A percentile compares a stretch with the other conserved stretches of the same genome.
Evolutionary conservation across 2,329 filamentous ascomycete species (phyloP).

Genomic region (Colletotrichum tropicale): DNA sequence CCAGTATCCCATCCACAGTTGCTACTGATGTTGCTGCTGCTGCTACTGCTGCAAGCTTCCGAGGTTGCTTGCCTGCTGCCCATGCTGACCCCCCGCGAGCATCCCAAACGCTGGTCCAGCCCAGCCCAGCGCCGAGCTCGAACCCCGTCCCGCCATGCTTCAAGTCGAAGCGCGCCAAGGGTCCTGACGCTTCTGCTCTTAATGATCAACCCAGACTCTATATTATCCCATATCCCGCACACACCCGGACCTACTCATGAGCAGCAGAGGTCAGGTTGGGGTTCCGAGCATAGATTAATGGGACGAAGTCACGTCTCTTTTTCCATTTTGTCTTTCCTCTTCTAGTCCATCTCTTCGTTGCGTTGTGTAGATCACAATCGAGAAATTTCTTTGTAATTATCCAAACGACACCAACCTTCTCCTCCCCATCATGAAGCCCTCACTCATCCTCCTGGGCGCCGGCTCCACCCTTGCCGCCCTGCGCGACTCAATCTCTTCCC

Average conservation of each 20-base stretch:
- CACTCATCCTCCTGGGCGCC: background rate
- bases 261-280: background rate
- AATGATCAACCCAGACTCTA: background rate
- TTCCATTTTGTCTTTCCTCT: background rate
- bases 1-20: background rate
- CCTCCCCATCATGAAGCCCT: conserved; percentile 11
- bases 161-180: conserved; percentile 1
- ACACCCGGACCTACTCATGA: background rate
- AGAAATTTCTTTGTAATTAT: background rate
- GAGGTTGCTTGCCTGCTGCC: background rate
- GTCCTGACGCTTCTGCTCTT: background rate
- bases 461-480: conserved; percentile 5
- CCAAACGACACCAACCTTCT: background rate
- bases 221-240: background rate
- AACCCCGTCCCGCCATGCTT: conserved; percentile 16
- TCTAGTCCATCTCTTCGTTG: background rate
- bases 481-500: conserved; percentile 17
- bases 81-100: conserved; percentile 2
- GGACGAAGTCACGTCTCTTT: conserved; percentile 2
- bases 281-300: background rate
- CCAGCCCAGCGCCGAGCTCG: conserved; percentile 7
- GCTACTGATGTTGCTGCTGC: background rate
- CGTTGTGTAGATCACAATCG: conserved; percentile 14
- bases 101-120: conserved; percentile 17
- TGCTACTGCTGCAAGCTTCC: background rate